phyloP scores from a whole-genome alignment of 2,329 filamentous ascomycete genomes.

The Colletotrichum cordylinicola region DNA sequence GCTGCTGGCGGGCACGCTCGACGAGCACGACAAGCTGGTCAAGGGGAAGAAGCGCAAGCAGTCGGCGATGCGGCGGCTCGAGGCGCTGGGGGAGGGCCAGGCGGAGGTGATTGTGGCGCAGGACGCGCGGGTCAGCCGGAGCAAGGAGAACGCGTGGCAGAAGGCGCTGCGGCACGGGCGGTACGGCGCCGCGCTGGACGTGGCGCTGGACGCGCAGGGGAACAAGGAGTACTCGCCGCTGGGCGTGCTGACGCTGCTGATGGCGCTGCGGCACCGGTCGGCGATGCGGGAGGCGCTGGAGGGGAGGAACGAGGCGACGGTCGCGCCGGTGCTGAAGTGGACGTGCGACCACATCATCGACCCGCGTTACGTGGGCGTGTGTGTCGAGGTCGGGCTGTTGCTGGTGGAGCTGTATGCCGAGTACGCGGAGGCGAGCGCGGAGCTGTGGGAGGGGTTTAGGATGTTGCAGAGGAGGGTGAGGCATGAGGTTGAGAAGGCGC shows the following conservation, averaged over 20 bases:
- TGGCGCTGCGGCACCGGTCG: slow-evolving; percentile 85
- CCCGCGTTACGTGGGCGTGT: slow-evolving; percentile 80
- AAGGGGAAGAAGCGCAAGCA: slow-evolving; percentile 69
- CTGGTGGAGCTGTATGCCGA: slow-evolving; percentile 88
- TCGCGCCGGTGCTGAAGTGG: slow-evolving; percentile 87
- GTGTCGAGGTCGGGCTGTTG: slow-evolving; percentile 82
- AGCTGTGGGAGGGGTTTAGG: slow-evolving; percentile 74
- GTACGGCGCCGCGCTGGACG: slow-evolving; percentile 80
- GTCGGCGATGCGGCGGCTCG: slow-evolving; percentile 61
- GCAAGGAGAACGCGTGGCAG: slow-evolving; percentile 80
- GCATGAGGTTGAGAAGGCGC: slow-evolving; percentile 80
- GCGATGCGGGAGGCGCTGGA: slow-evolving; percentile 82
- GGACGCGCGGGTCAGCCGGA: slow-evolving; percentile 61
- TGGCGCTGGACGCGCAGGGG: slow-evolving; percentile 65
- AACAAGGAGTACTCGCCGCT: slow-evolving; percentile 57
- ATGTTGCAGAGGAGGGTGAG: slow-evolving; percentile 74
- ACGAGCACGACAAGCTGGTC: slow-evolving; percentile 75
- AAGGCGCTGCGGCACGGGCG: slow-evolving; percentile 77
- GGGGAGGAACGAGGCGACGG: slow-evolving; percentile 78
- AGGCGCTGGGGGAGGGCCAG: slow-evolving; percentile 78
- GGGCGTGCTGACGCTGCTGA: slow-evolving; percentile 76
- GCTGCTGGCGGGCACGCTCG: slow-evolving; percentile 77
- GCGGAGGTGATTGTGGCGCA: slow-evolving; percentile 90
- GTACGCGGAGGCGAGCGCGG: slow-evolving; percentile 74
- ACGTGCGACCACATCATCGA: slow-evolving; percentile 81